A percentile compares a stretch with the other conserved stretches of the same genome.
Conservation (phyloP, 371 early-diverging fungal genomes). For the Mortierella sp. region DNA sequence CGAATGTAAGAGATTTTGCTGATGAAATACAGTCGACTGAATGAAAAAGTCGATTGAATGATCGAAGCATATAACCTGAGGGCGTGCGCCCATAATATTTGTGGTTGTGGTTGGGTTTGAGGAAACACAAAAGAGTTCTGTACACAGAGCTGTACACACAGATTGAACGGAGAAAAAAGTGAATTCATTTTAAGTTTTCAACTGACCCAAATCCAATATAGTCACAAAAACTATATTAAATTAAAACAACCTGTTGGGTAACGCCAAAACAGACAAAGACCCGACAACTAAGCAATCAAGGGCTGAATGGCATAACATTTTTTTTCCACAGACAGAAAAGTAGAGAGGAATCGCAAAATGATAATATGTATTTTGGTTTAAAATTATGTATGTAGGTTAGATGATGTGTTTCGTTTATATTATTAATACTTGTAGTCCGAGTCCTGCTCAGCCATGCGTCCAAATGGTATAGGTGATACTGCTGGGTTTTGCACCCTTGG, state of each 20-base stretch:
- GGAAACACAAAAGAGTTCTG: no score
- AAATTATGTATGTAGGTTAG: not conserved
- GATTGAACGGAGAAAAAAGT: no score
- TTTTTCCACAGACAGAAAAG: not conserved
- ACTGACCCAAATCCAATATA: no score
- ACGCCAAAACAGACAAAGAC: not conserved
- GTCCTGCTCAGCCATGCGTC: constrained; percentile 27
- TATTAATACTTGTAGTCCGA: constrained; percentile 25
- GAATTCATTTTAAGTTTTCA: no score
- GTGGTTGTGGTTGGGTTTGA: not conserved
- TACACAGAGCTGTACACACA: no score
- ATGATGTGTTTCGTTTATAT: not conserved
- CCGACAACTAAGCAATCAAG: no score
- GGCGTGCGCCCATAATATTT: not conserved
- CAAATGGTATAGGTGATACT: constrained; percentile 29
- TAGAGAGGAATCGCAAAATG: not conserved
- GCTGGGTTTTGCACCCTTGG: constrained; percentile 38
- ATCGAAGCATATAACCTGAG: not conserved
- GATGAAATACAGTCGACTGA: no score
- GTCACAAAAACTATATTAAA: not conserved
- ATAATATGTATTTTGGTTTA: constrained; percentile 4
- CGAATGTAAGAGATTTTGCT: no score
- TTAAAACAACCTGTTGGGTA: not conserved
- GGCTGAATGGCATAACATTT: no score
- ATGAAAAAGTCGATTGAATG: no score